Evolutionary conservation across 2,329 filamentous ascomycete species (phyloP), one percentile per base, ranked within the genome.

Genomic region (Ophiostoma novo-ulmi): DNA sequence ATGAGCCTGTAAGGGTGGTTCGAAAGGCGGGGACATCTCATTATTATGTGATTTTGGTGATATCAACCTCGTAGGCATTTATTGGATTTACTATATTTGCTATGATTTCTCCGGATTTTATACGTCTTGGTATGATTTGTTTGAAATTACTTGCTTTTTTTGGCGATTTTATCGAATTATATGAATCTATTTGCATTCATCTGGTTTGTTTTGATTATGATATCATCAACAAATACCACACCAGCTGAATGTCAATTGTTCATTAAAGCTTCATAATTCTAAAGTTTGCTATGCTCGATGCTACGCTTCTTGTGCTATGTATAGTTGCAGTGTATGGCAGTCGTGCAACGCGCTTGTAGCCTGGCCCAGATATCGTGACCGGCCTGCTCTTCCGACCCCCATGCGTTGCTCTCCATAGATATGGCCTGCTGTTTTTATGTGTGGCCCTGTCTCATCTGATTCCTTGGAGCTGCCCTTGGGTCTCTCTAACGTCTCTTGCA

Each of bases 1-100:
- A 69, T 67, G 52, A 74, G 70, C 71, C 84, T 92, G 90, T 92
- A 87, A 88, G 88, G 88, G 90, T 88, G 84, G 90, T 90, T 93
- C 90, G 90, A 91, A 89, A 88, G 88, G 88, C 88, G 86, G 89
- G 88, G 86, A 92, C 89, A 92, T 83, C 76, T 76, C 20, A 26
- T 66, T 66, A 14, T 48, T 8, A 52, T n/a, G 26, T 35, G 58
- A 35, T 35, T 6, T 0, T 63, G 4, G 22, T 35, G 13, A 63
- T 17, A 7, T 20, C 3, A 31, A 31, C 31, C 31, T 31, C 26
- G 26, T 35, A 63, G 5, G 41, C 44, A 48, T 6, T 48, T 48
- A 14, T n/a, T n/a, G 48, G 20, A 55, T 55, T 22, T 55, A 6
- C 20, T 55, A 22, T 20, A 55, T 55, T 55, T 10, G 48, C 31